Evolutionary conservation across 2,329 filamentous ascomycete species (phyloP).

Genomic region (Coniella vitis): DNA sequence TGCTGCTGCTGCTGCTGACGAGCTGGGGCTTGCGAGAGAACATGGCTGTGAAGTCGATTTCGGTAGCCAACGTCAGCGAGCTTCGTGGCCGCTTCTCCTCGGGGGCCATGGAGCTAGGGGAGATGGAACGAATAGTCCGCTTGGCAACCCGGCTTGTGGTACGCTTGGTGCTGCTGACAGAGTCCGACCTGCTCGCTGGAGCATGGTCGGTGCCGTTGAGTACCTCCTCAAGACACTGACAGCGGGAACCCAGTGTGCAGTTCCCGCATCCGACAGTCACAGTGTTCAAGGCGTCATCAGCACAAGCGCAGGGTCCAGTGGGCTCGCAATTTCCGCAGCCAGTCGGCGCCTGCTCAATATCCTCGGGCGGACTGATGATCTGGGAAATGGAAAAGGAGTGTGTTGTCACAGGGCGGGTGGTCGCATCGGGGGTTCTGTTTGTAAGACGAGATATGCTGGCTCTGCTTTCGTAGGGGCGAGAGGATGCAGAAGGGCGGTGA

Average conservation of each 20-base stretch:
- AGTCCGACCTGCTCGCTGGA: background rate
- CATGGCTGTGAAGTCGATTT: constrained; percentile 68
- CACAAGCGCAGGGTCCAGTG: constrained; percentile 49
- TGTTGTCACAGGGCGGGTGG: constrained; percentile 21
- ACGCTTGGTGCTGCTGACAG: background rate
- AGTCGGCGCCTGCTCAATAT: constrained; percentile 30
- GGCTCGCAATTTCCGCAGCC: constrained; percentile 52
- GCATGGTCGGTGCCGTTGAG: constrained; percentile 28
- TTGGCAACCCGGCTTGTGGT: constrained; percentile 12
- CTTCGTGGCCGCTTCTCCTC: constrained; percentile 51
- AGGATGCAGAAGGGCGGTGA: constrained; percentile 15
- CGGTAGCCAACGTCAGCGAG: constrained; percentile 39
- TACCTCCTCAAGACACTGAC: constrained; percentile 51
- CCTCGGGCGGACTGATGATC: constrained; percentile 49
- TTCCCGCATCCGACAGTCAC: constrained; percentile 55
- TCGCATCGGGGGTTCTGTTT: constrained; percentile 7
- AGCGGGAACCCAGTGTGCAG: constrained; percentile 56
- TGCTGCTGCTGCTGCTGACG: constrained; percentile 19
- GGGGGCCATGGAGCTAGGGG: constrained; percentile 34
- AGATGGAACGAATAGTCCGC: constrained; percentile 22
- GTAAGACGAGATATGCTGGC: constrained; percentile 14
- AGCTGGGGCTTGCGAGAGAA: constrained; percentile 44
- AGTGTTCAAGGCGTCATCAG: constrained; percentile 50
- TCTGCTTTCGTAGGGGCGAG: constrained; percentile 6
- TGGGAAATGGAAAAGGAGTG: constrained; percentile 47